Evolutionary conservation across 805 yeast genomes (phyloP).

Genomic region (Blastobotrys terrestris): DNA sequence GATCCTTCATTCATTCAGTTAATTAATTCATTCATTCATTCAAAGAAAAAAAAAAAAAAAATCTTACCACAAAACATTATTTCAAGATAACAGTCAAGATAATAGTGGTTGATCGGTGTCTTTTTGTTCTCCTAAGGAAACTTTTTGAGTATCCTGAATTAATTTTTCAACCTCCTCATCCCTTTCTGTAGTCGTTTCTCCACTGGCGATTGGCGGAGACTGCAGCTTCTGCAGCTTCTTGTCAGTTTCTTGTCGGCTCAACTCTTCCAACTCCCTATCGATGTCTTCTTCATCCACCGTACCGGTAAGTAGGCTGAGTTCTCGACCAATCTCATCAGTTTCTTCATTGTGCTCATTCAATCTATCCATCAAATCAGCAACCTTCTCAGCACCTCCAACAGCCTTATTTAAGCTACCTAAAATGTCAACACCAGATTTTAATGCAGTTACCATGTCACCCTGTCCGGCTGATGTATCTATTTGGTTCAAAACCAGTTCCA

Average conservation of each 20-base stretch:
- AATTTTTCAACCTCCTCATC: conserved; percentile 1
- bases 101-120: too few species aligned
- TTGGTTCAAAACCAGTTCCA: conserved; percentile 35
- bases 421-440: conserved; percentile 34
- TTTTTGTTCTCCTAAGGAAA: not conserved
- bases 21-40: too few species aligned
- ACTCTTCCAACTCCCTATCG: conserved; percentile 36
- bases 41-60: too few species aligned
- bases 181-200: not conserved
- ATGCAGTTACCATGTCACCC: conserved; percentile 33
- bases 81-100: not conserved
- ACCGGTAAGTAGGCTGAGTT: conserved; percentile 27
- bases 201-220: conserved; percentile 3
- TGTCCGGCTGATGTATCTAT: conserved; percentile 42
- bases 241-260: conserved; percentile 27
- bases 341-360: conserved; percentile 34
- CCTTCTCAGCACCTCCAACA: conserved; percentile 40
- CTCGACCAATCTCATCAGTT: conserved; percentile 36
- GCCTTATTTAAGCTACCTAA: conserved; percentile 36
- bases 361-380: conserved; percentile 37
- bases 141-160: not conserved
- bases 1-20: too few species aligned
- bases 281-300: conserved; percentile 31
- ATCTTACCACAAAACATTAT: too few species aligned
- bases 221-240: conserved; percentile 10